Evolutionary conservation across 2,329 filamentous ascomycete species (phyloP), one percentile per base, ranked within the genome.

Genomic region (Didymella lethalis): DNA sequence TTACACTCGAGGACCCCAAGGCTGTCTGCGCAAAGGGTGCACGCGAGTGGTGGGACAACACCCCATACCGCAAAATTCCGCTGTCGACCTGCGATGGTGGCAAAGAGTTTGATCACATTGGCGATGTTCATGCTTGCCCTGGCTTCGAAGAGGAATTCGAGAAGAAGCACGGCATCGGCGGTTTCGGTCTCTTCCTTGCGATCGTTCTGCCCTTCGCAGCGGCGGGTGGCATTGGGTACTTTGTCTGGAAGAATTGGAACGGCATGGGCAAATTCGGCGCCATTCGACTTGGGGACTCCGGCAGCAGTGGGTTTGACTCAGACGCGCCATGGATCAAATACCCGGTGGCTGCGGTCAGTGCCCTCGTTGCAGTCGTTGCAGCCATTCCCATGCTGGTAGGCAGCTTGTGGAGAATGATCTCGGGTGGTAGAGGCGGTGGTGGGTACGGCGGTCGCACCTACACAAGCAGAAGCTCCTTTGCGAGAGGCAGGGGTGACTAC

Each of bases 241-340:
- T 88, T 78, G 89, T 94, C 20, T 97, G 89, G 82, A 86, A 82
- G 60, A 91, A 91, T 78, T 97, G 92, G 91, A 88, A 88, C 68
- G 88, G 88, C 75, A 96, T 96, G 75, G 87, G 88, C 77, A 96
- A 96, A 75, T 96, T 98, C 74, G 95, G 95, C 11, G 89, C 94
- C 74, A 82, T 99, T 74, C 86, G 92, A 23, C 86, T 99, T 14
- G 95, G 95, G 55, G 95, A 97, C 7, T 64, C 65, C 7, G 63
- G 64, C 7, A 64, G 69, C 1, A 57, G 63, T 12, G 62, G 65
- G 11, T 73, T 72, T 29, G 87, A 93, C 71, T 84, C 86, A 63
- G 90, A 96, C 51, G 86, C 88, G 44, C 86, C 90, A 1, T 91
- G 91, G 83, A 84, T 99, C 73, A 88, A 88, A 70, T 92, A 94